phyloP scores from a whole-genome alignment of 176 grass and related monocot species.

The Ananas comosus region DNA sequence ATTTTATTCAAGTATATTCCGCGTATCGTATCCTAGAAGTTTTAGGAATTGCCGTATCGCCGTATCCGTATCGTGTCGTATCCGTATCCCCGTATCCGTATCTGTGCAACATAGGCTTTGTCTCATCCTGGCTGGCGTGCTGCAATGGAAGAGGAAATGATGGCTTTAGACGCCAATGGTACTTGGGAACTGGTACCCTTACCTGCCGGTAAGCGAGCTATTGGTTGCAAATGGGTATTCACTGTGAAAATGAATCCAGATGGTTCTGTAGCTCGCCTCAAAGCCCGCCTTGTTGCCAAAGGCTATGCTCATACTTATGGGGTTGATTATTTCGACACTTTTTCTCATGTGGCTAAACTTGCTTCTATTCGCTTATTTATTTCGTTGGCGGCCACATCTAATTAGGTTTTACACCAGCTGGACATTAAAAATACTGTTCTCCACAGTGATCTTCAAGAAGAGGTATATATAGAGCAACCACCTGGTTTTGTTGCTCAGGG shows the following conservation, averaged over 20 bases:
- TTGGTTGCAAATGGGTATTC: not conserved
- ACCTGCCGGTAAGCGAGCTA: not conserved
- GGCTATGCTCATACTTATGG: not conserved
- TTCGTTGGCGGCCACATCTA: not conserved
- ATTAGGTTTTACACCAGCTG: not conserved
- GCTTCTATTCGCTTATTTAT: not conserved
- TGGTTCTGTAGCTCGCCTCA: not conserved
- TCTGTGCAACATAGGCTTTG: no score
- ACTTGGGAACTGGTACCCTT: not conserved
- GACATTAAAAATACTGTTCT: no score
- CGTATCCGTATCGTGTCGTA: no score
- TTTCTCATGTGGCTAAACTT: constrained; percentile 3
- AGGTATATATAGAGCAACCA: no score
- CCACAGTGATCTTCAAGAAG: no score
- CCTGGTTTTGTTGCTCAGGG: constrained; percentile 1
- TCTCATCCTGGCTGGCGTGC: not conserved
- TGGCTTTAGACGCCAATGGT: not conserved
- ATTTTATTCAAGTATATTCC: no score
- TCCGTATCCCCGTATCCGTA: no score
- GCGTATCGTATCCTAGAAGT: no score
- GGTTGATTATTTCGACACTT: not conserved
- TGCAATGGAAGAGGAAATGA: not conserved
- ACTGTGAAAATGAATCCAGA: not conserved
- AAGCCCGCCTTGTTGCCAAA: not conserved
- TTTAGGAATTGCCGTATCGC: no score